Evolutionary conservation across 495 filamentous ascomycete genomes (phyloP).

Genomic region (Hypoxylon subgilvum): DNA sequence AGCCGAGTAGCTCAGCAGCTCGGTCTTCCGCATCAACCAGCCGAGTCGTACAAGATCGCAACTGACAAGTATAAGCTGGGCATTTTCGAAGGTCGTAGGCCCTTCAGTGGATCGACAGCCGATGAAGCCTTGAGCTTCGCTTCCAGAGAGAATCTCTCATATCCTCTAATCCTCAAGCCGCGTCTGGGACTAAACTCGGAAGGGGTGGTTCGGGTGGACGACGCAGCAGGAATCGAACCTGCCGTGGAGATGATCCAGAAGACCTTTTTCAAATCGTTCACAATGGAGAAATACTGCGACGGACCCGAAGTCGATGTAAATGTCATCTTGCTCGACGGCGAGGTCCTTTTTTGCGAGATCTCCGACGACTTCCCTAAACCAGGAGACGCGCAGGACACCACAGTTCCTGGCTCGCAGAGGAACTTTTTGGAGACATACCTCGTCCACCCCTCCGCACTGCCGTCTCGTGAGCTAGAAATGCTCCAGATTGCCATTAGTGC

Average conservation of each 20-base stretch:
- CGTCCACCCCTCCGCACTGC: constrained; percentile 49
- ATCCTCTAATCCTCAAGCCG: constrained; percentile 56
- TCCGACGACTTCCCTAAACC: constrained; percentile 59
- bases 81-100: constrained; percentile 41
- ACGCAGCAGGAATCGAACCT: constrained; percentile 34
- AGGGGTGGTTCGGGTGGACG: constrained; percentile 50
- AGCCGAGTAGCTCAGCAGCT: constrained; percentile 43
- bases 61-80: constrained; percentile 54
- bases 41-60: constrained; percentile 48
- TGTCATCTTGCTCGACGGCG: constrained; percentile 55
- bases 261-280: constrained; percentile 30
- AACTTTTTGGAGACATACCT: constrained; percentile 50
- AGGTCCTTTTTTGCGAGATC: constrained; percentile 58
- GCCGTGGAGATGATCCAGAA: constrained; percentile 39
- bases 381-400: constrained; percentile 43
- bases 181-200: constrained; percentile 50
- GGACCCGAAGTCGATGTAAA: constrained; percentile 63
- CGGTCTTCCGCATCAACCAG: constrained; percentile 41
- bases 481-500: constrained; percentile 38
- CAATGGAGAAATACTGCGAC: constrained; percentile 38
- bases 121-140: constrained; percentile 20
- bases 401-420: constrained; percentile 29
- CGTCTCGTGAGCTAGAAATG: constrained; percentile 41
- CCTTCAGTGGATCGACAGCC: constrained; percentile 29
- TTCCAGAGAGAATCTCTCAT: constrained; percentile 31